These are phyloP conservation scores for Hericium erinaceus DNA, from an alignment of 768 basidiomycete species.

Conservation along the genomic window DNA sequence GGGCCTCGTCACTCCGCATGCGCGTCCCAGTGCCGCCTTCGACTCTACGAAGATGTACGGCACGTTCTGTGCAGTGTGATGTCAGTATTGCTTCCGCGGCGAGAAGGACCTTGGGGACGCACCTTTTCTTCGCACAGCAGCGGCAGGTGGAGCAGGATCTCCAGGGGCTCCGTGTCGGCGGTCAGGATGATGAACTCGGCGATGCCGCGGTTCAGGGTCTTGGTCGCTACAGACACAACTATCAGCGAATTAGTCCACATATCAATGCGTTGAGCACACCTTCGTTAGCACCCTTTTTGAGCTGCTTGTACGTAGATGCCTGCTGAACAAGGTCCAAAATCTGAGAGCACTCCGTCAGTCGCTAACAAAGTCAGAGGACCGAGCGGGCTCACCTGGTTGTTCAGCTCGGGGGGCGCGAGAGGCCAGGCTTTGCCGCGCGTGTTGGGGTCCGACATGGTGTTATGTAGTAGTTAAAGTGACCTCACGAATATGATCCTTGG, in stretches of 20 bases:
- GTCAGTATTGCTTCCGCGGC: too few relatives aligned
- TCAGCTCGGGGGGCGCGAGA: conserved; percentile 74
- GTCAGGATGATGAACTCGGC: conserved; percentile 97
- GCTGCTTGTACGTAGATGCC: conserved; percentile 93
- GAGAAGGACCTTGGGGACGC: conserved; percentile 4
- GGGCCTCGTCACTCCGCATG: conserved; percentile 90
- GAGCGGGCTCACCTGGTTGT: conserved; percentile 61
- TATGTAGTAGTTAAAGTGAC: too few relatives aligned
- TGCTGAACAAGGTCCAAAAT: conserved; percentile 95
- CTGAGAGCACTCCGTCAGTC: conserved; percentile 28
- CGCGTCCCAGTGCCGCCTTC: conserved; percentile 94
- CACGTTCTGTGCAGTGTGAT: conserved; percentile 57
- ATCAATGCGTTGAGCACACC: conserved; percentile 34
- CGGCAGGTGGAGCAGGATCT: conserved; percentile 95
- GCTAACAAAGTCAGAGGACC: neutral
- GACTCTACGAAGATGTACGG: conserved; percentile 93
- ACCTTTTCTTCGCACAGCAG: conserved; percentile 98
- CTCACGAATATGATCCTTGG: too few relatives aligned
- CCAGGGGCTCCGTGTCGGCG: conserved; percentile 93
- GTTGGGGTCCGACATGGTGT: conserved; percentile 44
- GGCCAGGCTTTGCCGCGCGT: conserved; percentile 80
- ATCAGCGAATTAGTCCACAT: neutral
- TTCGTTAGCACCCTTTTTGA: conserved; percentile 99
- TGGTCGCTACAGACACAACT: conserved; percentile 56
- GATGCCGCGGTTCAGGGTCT: conserved; percentile 95